Evolutionary conservation across 768 basidiomycete genomes (phyloP).

Genomic region (Lyophyllum shimeji): DNA sequence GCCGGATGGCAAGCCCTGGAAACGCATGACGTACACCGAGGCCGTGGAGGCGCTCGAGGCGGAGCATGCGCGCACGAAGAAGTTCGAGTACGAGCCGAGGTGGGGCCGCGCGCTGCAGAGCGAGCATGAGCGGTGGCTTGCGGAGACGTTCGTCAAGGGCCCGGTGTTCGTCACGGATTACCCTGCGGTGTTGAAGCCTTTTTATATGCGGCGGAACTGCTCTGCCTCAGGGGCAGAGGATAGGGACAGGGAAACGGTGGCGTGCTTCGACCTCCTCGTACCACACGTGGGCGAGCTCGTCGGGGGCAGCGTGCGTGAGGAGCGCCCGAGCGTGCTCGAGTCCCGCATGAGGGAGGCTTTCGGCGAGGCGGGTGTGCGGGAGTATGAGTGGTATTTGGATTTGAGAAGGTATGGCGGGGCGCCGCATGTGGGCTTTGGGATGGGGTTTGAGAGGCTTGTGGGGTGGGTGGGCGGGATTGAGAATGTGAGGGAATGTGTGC

Average conservation of each 20-base stretch:
- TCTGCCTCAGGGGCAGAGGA: conserved; percentile 11
- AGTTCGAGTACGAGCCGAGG: conserved; percentile 55
- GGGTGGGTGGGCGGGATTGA: conserved; percentile 85
- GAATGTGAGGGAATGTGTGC: conserved; percentile 91
- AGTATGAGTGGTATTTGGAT: conserved; percentile 76
- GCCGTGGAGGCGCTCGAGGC: conserved; percentile 61
- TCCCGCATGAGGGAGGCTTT: conserved; percentile 41
- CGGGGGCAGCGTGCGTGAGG: conserved; percentile 90
- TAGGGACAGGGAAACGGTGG: conserved; percentile 55
- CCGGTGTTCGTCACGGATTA: conserved; percentile 95
- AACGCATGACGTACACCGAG: conserved; percentile 74
- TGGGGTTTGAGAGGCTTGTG: conserved; percentile 92
- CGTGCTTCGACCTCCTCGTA: conserved; percentile 95
- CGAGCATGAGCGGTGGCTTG: conserved; percentile 93
- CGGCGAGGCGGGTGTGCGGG: conserved; percentile 41
- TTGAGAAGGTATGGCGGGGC: conserved; percentile 82
- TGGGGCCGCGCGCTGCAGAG: conserved; percentile 79
- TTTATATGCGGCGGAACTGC: conserved; percentile 88
- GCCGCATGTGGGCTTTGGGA: conserved; percentile 93
- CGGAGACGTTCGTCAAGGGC: conserved; percentile 60
- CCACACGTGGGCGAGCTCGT: conserved; percentile 87
- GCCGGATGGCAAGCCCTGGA: conserved; percentile 46
- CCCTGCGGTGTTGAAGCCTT: conserved; percentile 81
- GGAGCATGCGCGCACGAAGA: conserved; percentile 24
- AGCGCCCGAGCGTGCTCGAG: conserved; percentile 55